Conservation (phyloP, 257 asterid species). For the Handroanthus guayacan region DNA sequence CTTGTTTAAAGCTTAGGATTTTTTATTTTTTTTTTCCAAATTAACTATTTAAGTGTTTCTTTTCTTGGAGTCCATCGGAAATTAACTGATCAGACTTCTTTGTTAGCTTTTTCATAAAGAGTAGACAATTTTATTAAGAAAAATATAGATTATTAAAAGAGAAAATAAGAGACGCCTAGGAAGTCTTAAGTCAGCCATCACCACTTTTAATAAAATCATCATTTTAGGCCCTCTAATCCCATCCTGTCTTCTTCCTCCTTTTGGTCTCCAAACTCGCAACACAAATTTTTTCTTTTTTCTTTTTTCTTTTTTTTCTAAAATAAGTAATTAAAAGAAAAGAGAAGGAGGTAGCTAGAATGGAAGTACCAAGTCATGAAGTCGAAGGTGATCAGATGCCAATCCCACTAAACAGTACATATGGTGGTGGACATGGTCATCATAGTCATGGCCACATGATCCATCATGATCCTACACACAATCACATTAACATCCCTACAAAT, state of each 20-base stretch:
- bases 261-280: slow-evolving; percentile 73
- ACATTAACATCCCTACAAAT: slow-evolving; percentile 35
- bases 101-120: slow-evolving; percentile 43
- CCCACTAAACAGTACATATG: slow-evolving; percentile 79
- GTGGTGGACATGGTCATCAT: slow-evolving; percentile 45
- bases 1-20: not conserved
- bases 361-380: slow-evolving; percentile 53
- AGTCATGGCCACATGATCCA: slow-evolving; percentile 54
- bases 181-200: slow-evolving; percentile 36
- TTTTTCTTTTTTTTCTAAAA: not conserved
- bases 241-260: slow-evolving; percentile 47
- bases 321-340: not conserved
- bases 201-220: slow-evolving; percentile 39
- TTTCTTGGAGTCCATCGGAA: not conserved
- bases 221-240: slow-evolving; percentile 36
- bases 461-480: slow-evolving; percentile 43
- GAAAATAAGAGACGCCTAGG: not conserved
- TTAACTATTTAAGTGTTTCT: not conserved
- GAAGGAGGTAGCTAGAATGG: slow-evolving; percentile 47
- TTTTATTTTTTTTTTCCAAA: too few species aligned
- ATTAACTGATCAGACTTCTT: not conserved
- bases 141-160: not conserved
- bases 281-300: not conserved
- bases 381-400: slow-evolving; percentile 52
- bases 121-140: slow-evolving; percentile 38